Evolutionary conservation across 495 filamentous ascomycete genomes (phyloP), one percentile per base, ranked within the genome.

Genomic region (Podospora sp.): DNA sequence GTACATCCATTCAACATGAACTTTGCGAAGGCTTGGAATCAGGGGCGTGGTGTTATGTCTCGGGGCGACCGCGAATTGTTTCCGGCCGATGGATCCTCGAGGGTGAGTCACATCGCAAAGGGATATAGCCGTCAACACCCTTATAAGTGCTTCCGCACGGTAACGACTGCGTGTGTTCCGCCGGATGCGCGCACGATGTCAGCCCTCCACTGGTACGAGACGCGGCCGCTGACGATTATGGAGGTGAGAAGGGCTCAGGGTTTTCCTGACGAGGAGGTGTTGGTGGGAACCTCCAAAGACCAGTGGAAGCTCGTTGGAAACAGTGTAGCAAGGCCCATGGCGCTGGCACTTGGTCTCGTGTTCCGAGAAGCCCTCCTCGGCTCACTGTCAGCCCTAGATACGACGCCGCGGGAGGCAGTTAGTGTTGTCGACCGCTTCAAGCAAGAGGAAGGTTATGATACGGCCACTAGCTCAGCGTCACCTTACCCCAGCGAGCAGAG

Each of bases 231-330:
- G 0, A 86, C 85, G 0, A 67, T 92, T 14, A 78, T 87, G 80
- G 91, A 94, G 76, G 82, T 78, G 1, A 75, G 88, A 0, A 76
- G 89, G 8, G 89, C 85, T 0, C 91, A 94, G 76, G 85, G 88
- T 0, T 88, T 87, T 59, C 87, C 78, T 0, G 90, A 93, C 65
- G 60, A 89, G 18, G 91, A 92, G 50, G 83, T 93, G 0, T 67
- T 94, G 0, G 67, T 92, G 12, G 91, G 90, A 0, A 63, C 58
- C 7, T 69, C 80, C 0, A 40, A 61, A 0, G 75, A 86, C 14
- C 85, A 88, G 68, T 87, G 84, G 78, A 85, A 82, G 63, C 83
- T 90, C 46, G 78, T 92, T 16, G 91, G 90, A 0, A 93, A 94
- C 72, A 87, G 85, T 59, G 91, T 93, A 2, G 84, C 87, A n/a